A percentile compares a stretch with the other conserved stretches of the same genome.
Evolutionary conservation across 192 early-diverging fungal species (phyloP).

Genomic region (Coemansia guatemalensis): DNA sequence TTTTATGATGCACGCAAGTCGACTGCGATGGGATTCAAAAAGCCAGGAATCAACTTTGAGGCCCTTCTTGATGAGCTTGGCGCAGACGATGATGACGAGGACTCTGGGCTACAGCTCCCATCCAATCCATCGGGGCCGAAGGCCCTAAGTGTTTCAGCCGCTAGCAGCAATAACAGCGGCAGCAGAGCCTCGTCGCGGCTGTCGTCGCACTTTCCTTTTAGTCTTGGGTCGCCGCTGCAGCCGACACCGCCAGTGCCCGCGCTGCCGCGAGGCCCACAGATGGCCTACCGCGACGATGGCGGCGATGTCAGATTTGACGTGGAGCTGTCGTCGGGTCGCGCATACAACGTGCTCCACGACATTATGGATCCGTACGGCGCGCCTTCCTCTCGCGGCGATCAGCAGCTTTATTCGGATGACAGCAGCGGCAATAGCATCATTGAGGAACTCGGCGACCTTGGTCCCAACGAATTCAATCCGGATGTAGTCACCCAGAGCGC

Average conservation of each 20-base stretch:
- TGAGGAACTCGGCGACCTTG: constrained; percentile 32
- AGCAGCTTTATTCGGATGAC: constrained; percentile 39
- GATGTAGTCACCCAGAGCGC: constrained; percentile 17
- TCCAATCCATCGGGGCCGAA: constrained; percentile 2
- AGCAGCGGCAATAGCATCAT: constrained; percentile 39
- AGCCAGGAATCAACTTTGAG: constrained; percentile 52
- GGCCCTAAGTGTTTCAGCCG: neutral
- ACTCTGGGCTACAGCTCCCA: constrained; percentile 1
- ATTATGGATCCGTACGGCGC: constrained; percentile 48
- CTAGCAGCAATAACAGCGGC: neutral
- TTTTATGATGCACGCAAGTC: constrained; percentile 45
- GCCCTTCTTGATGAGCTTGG: constrained; percentile 40
- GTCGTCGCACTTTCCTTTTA: constrained; percentile 18
- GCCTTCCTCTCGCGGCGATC: constrained; percentile 20
- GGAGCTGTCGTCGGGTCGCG: constrained; percentile 38
- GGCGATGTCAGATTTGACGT: constrained; percentile 21
- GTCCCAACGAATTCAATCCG: constrained; percentile 25
- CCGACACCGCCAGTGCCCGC: constrained; percentile 23
- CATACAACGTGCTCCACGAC: constrained; percentile 39
- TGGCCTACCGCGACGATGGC: constrained; percentile 12
- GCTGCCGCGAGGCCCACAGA: constrained; percentile 12
- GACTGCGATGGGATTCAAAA: constrained; percentile 35
- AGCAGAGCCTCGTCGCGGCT: constrained; percentile 7
- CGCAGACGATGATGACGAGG: constrained; percentile 21
- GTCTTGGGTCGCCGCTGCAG: constrained; percentile 22